phyloP scores from a whole-genome alignment of 495 filamentous ascomycete genomes.

The Aspergillus affinis region DNA sequence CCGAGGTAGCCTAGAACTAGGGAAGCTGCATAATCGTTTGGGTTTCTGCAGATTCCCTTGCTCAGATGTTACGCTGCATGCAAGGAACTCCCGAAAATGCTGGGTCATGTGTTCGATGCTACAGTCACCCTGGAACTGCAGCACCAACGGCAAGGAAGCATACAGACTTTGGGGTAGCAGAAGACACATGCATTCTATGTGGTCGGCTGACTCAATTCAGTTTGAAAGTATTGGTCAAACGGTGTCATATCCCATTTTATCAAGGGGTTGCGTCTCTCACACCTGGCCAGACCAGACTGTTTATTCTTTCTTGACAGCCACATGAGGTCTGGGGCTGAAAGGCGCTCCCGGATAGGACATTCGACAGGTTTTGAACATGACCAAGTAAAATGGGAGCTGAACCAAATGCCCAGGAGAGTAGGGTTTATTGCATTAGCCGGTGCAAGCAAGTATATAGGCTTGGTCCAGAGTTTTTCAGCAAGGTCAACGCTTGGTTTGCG shows the following conservation, averaged over 20 bases:
- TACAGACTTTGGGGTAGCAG: background rate
- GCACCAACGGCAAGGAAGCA: background rate
- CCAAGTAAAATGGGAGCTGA: no score
- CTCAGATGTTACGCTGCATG: constrained; percentile 1
- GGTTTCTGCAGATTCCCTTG: constrained; percentile 10
- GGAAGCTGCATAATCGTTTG: background rate
- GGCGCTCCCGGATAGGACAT: background rate
- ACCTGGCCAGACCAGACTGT: constrained; percentile 1
- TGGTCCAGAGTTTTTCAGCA: no score
- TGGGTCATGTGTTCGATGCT: constrained; percentile 1
- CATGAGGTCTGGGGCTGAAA: background rate
- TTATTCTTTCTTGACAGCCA: constrained; percentile 3
- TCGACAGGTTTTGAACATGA: background rate
- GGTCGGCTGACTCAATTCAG: background rate
- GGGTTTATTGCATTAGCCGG: no score
- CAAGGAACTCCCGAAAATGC: background rate
- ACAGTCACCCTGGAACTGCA: constrained; percentile 3
- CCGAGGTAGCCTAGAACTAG: background rate
- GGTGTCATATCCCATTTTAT: constrained; percentile 2
- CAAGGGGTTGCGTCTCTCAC: background rate
- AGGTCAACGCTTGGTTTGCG: no score
- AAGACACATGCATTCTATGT: background rate
- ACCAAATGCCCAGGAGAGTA: no score
- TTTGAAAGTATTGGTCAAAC: background rate
- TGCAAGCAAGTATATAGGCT: no score